A percentile compares a stretch with the other conserved stretches of the same genome.
Conservation (phyloP, 768 basidiomycete species). For the Trametopsis cervina region DNA sequence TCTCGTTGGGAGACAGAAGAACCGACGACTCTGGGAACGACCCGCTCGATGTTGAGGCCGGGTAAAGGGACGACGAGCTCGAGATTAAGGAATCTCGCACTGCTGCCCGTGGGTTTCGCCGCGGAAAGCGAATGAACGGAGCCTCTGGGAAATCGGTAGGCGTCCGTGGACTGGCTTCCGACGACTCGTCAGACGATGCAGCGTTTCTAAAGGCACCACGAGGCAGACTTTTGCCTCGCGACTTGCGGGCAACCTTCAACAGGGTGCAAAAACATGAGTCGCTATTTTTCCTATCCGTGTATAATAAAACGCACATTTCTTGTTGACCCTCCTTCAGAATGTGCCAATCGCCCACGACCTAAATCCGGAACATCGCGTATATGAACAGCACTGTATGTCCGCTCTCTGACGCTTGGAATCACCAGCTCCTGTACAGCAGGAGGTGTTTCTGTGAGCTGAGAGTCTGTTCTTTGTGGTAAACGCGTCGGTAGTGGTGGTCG, state of each 20-base stretch:
- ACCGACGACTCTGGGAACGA: slow-evolving; percentile 58
- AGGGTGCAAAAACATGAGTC: background rate
- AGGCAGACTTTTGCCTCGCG: slow-evolving; percentile 26
- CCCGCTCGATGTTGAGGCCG: slow-evolving; percentile 59
- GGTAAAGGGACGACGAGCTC: slow-evolving; percentile 73
- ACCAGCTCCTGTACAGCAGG: background rate
- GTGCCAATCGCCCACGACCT: slow-evolving; percentile 13
- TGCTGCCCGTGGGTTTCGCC: slow-evolving; percentile 16
- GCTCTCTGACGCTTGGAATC: background rate
- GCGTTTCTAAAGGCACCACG: slow-evolving; percentile 26
- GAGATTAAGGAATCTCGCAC: slow-evolving; percentile 47
- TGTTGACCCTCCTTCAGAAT: slow-evolving; percentile 21
- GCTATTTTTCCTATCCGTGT: too few species aligned
- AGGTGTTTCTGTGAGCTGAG: background rate
- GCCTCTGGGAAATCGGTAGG: slow-evolving; percentile 13
- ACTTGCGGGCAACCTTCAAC: slow-evolving; percentile 15
- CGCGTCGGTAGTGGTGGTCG: slow-evolving; percentile 12
- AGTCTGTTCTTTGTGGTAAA: slow-evolving; percentile 2
- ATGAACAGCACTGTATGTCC: slow-evolving; percentile 10
- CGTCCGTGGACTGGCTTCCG: slow-evolving; percentile 21
- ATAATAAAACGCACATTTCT: slow-evolving; percentile 21
- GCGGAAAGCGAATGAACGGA: slow-evolving; percentile 10
- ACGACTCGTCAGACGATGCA: slow-evolving; percentile 23
- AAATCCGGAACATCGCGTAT: slow-evolving; percentile 12
- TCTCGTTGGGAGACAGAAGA: slow-evolving; percentile 46